These are phyloP conservation scores for Geotrichum ghanense DNA, from an alignment of 805 yeast genomes.

Conservation along the genomic window DNA sequence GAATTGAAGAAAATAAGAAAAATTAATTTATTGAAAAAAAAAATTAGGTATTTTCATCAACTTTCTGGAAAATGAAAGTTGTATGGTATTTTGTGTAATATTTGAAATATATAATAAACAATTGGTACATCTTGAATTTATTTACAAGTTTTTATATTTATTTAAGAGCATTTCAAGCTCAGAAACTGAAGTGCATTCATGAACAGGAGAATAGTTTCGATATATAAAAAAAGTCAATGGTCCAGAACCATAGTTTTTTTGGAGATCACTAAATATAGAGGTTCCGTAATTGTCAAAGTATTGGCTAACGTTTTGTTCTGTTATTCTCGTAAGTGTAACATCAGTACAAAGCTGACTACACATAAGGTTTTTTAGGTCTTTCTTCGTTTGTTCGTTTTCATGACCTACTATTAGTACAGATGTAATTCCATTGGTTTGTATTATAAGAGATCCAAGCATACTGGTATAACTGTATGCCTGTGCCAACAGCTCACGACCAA, in stretches of 20 bases:
- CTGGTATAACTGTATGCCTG: constrained; percentile 18
- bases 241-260: constrained; percentile 5
- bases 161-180: background rate
- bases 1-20: too few species aligned
- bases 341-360: background rate
- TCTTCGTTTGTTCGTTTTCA: constrained; percentile 3
- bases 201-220: background rate
- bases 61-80: too few species aligned
- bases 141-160: too few species aligned
- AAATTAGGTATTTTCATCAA: too few species aligned
- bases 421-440: constrained; percentile 9
- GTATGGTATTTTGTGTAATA: too few species aligned
- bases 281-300: constrained; percentile 7
- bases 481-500: constrained; percentile 14
- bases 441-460: constrained; percentile 14
- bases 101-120: too few species aligned
- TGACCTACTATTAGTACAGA: constrained; percentile 11
- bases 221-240: constrained; percentile 7
- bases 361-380: background rate
- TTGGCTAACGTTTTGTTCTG: constrained; percentile 3
- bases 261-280: constrained; percentile 8
- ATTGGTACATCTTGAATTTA: too few species aligned
- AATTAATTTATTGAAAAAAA: too few species aligned
- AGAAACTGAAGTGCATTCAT: background rate
- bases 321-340: background rate